Base-by-base conservation (phyloP, 441 rosid genomes). In the Lagerstroemia fauriei region DNA sequence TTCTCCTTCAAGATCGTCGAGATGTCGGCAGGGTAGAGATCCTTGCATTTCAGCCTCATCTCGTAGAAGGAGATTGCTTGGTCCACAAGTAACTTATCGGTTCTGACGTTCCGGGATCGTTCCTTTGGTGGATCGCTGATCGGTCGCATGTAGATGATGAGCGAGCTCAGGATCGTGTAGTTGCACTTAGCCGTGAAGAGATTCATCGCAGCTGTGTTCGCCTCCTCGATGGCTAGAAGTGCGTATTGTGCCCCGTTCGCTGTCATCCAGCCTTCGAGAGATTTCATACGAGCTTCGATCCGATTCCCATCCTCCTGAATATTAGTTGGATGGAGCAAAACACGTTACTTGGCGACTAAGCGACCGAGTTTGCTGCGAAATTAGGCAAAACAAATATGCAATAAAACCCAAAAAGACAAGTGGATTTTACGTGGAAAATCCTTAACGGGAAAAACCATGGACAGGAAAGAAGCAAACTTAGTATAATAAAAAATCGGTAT, bases 301-400 rank as follows among this genome's bases (percentile, higher is more conserved):
- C 94, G 41, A 92, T 92, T 78, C 93, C 93, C 91, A 85, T 84
- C 70, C 94, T 69, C 88, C 92, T 89, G 71, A 50, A 82, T 24
- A 29, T 38, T 38, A 38, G 44, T 38, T 38, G 44, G 6, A 38
- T 38, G 6, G 44, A 38, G 44, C 44, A 6, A 38, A 38, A 6
- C 44, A 61, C 68, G 68, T 61, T 61, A 61, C 68, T 25, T 61
- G 27, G 29, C n/a, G 27, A n/a, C 68, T 24, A 38, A 6, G 44
- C 44, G 6, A 38, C 44, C 44, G 44, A 38, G 44, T 38, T 38
- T 38, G 44, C 44, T 38, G 3, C 44, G 44, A 38, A 38, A 38
- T 38, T 38, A 38, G 44, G 44, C 44, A 38, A 38, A 38, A 38
- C 44, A 38, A n/a, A 6, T 38, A 38, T 38, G 44, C 6, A 38